Conservation (phyloP, 352 stramenopile species). For the Globisporangium recalcitrans region DNA sequence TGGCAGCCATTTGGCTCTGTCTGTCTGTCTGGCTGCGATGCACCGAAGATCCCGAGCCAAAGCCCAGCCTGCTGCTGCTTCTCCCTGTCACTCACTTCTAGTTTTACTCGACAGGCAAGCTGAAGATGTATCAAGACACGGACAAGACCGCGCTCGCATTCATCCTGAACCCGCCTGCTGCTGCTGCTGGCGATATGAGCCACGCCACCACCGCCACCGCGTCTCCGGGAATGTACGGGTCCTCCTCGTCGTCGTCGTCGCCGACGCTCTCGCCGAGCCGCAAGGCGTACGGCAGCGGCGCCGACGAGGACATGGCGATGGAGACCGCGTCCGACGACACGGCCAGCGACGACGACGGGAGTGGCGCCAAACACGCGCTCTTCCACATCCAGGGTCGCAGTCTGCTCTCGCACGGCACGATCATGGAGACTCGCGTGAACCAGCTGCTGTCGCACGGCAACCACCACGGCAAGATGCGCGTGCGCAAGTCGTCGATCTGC, state of each 20-base stretch:
- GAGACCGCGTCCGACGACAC: conserved; percentile 23
- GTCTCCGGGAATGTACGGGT: conserved; percentile 9
- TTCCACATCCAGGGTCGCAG: conserved; percentile 48
- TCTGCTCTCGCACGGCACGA: conserved; percentile 37
- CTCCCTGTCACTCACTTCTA: conserved; percentile 16
- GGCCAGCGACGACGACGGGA: conserved; percentile 31
- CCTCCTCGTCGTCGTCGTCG: conserved; percentile 16
- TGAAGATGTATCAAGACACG: conserved; percentile 32
- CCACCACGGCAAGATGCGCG: conserved; percentile 67
- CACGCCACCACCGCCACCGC: conserved; percentile 2
- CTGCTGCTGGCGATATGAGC: conserved; percentile 8
- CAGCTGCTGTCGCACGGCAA: conserved; percentile 49
- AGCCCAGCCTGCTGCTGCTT: background rate
- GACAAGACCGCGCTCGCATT: conserved; percentile 61
- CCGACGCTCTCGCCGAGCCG: conserved; percentile 42
- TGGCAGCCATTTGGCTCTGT: background rate
- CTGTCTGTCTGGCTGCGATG: background rate
- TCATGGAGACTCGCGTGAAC: conserved; percentile 55
- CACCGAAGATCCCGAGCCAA: background rate
- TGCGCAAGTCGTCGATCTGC: conserved; percentile 59
- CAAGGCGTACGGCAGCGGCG: conserved; percentile 21
- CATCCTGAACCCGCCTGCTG: conserved; percentile 58
- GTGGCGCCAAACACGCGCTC: conserved; percentile 27
- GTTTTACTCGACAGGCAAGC: conserved; percentile 25
- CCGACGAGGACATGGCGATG: conserved; percentile 22